Percentiles rank a stretch among this genome's conserved stretches.
Evolutionary conservation across 768 basidiomycete genomes (phyloP).

Genomic region (Leccinellum rugosiceps): DNA sequence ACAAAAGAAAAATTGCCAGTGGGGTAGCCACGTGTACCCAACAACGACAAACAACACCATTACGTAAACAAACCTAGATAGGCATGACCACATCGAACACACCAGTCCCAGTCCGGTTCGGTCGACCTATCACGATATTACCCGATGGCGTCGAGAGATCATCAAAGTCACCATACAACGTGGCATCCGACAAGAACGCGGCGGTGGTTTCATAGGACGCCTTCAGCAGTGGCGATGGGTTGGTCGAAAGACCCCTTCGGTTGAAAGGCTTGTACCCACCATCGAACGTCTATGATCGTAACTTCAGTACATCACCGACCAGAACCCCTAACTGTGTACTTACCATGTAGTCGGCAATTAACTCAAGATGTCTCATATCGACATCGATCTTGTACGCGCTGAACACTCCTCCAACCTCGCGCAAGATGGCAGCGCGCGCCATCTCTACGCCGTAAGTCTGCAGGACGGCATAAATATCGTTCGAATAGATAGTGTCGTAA

Average conservation of each 20-base stretch:
- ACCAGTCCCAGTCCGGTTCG: conserved; percentile 90
- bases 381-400: conserved; percentile 95
- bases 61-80: conserved; percentile 6
- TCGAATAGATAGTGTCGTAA: conserved; percentile 81
- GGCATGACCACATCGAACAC: conserved; percentile 84
- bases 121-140: conserved; percentile 86
- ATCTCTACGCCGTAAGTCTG: conserved; percentile 96
- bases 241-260: conserved; percentile 88
- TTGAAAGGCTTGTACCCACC: conserved; percentile 99
- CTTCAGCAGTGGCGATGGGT: conserved; percentile 93
- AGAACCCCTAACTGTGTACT: conserved; percentile 22
- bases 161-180: conserved; percentile 93
- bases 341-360: conserved; percentile 99
- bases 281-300: conserved; percentile 83
- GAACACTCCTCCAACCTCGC: conserved; percentile 90
- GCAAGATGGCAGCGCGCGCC: conserved; percentile 86
- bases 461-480: conserved; percentile 90
- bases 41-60: conserved; percentile 25
- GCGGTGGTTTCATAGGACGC: conserved; percentile 98
- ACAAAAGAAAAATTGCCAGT: conserved; percentile 15
- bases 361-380: conserved; percentile 86
- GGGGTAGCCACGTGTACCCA: conserved; percentile 7
- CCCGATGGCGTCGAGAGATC: conserved; percentile 87
- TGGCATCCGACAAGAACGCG: conserved; percentile 90
- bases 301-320: not conserved